These are phyloP conservation scores for Priceomyces melissophilus DNA, from an alignment of 805 yeast genomes.

Conservation along the genomic window DNA sequence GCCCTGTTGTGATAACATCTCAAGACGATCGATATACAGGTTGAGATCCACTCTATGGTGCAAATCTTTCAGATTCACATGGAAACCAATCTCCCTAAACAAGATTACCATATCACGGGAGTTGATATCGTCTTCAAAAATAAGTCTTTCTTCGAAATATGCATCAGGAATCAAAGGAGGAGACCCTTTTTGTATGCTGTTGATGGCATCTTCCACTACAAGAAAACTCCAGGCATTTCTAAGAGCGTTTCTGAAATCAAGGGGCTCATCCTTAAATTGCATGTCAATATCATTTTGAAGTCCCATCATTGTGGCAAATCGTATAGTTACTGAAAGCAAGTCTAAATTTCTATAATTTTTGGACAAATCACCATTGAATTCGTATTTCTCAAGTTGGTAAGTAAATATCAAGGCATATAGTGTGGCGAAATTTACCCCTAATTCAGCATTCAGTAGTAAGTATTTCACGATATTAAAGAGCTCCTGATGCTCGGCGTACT, in stretches of 20 bases:
- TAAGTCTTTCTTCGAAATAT: neutral
- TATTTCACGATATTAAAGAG: neutral
- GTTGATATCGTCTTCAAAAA: neutral
- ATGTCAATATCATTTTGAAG: neutral
- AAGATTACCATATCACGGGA: neutral
- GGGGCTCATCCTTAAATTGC: neutral
- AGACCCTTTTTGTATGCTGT: neutral
- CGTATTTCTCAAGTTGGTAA: neutral
- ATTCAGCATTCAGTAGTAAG: neutral
- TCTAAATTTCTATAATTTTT: neutral
- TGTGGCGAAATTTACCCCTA: neutral
- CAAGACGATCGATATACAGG: neutral
- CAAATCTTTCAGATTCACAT: neutral
- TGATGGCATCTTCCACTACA: neutral
- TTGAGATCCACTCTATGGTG: neutral
- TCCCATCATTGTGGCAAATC: neutral
- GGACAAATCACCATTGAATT: neutral
- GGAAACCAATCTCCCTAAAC: neutral
- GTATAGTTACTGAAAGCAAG: neutral
- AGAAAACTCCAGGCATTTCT: neutral
- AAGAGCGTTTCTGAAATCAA: neutral
- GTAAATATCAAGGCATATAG: neutral
- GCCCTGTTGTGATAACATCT: neutral
- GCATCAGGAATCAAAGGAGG: slow-evolving; percentile 1
- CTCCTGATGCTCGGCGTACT: neutral